Conservation (phyloP, 2,329 filamentous ascomycete genomes). For the Claviceps sp. region DNA sequence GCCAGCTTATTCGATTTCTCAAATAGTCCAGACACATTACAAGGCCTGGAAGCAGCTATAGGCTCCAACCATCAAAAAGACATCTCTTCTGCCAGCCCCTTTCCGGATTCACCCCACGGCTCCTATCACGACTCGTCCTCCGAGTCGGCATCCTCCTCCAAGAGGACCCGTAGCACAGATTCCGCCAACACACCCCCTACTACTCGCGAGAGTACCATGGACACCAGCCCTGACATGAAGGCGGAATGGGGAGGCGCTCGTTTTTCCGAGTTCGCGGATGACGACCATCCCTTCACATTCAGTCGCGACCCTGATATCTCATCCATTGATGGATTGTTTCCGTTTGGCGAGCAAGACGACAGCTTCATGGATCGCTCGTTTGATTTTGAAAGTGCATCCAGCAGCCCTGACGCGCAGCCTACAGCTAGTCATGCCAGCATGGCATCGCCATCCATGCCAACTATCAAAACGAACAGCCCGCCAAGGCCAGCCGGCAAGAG, state of each 20-base stretch:
- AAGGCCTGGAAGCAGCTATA: slow-evolving; percentile 19
- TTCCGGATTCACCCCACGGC: slow-evolving; percentile 27
- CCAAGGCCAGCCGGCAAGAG: slow-evolving; percentile 13
- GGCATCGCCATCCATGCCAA: slow-evolving; percentile 30
- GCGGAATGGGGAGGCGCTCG: slow-evolving; percentile 29
- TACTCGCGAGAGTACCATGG: slow-evolving; percentile 29
- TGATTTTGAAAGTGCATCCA: slow-evolving; percentile 45
- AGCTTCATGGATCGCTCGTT: slow-evolving; percentile 36
- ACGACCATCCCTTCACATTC: slow-evolving; percentile 24
- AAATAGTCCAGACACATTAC: slow-evolving; percentile 24
- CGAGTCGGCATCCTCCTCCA: slow-evolving; percentile 35
- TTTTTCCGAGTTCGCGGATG: slow-evolving; percentile 22
- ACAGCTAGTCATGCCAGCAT: slow-evolving; percentile 17
- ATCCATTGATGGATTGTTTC: slow-evolving; percentile 17
- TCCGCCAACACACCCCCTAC: slow-evolving; percentile 31
- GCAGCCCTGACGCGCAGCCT: slow-evolving; percentile 34
- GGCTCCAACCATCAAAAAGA: slow-evolving; percentile 19
- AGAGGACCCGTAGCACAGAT: slow-evolving; percentile 31
- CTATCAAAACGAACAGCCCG: slow-evolving; percentile 22
- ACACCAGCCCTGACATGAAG: slow-evolving; percentile 25
- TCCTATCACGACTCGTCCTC: slow-evolving; percentile 37
- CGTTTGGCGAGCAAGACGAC: slow-evolving; percentile 23
- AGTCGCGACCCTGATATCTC: slow-evolving; percentile 15
- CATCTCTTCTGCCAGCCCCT: slow-evolving; percentile 22
- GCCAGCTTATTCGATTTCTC: slow-evolving; percentile 23